Conservation (phyloP, 164 flowering plant species). For the Tinospora cordifolia region DNA sequence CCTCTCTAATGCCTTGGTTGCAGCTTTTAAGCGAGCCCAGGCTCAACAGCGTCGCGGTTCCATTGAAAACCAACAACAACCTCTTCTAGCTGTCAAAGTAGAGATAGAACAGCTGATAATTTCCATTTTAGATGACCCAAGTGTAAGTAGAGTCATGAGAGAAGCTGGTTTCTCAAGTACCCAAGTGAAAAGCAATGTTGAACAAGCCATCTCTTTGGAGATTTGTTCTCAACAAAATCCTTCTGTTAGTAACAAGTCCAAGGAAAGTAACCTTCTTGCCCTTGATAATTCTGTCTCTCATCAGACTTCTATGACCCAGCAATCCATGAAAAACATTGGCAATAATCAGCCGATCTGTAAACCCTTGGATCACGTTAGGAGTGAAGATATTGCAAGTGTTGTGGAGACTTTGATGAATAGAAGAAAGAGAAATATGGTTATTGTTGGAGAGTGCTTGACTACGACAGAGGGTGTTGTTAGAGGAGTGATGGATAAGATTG, state of each 20-base stretch:
- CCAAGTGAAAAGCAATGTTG: slow-evolving; percentile 81
- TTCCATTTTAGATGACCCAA: slow-evolving; percentile 92
- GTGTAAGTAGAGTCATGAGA: slow-evolving; percentile 96
- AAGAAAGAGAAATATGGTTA: slow-evolving; percentile 43
- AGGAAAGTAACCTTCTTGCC: slow-evolving; percentile 32
- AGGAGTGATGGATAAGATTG: slow-evolving; percentile 53
- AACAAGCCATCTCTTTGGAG: slow-evolving; percentile 65
- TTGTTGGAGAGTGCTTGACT: slow-evolving; percentile 59
- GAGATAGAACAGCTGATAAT: slow-evolving; percentile 86
- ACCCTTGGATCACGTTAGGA: slow-evolving; percentile 25
- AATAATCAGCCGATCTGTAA: slow-evolving; percentile 7
- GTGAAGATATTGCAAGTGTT: slow-evolving; percentile 48
- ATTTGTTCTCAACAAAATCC: slow-evolving; percentile 30
- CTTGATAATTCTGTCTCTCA: slow-evolving; percentile 19
- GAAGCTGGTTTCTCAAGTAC: slow-evolving; percentile 96
- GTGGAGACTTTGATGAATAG: slow-evolving; percentile 46
- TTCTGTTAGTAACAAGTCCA: slow-evolving; percentile 31
- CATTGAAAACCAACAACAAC: slow-evolving; percentile 79
- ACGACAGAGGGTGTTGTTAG: slow-evolving; percentile 50
- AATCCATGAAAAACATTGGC: slow-evolving; percentile 8
- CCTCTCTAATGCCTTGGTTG: slow-evolving; percentile 85
- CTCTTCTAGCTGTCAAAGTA: slow-evolving; percentile 73
- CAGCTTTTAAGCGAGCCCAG: slow-evolving; percentile 95
- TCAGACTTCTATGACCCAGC: slow-evolving; percentile 19
- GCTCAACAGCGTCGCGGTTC: slow-evolving; percentile 97